Evolutionary conservation across 192 early-diverging fungal species (phyloP), one percentile per base, ranked within the genome.

Genomic region (Backusella morwellensis): DNA sequence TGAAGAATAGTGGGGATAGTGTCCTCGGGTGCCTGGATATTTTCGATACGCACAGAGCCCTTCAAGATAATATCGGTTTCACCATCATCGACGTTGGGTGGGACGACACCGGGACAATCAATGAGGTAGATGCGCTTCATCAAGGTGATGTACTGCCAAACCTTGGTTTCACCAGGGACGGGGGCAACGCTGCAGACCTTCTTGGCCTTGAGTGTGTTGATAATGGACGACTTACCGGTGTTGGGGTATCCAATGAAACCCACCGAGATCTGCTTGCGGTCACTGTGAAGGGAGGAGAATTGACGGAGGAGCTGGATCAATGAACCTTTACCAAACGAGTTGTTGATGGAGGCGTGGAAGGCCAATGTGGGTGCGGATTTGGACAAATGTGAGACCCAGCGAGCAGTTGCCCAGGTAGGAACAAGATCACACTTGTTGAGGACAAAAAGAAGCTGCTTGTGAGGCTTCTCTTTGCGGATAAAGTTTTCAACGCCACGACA

Each of bases 121-220:
- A 99, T 98, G 59, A 99, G 86, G 80, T 97, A 99, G 76, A 99
- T 99, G 70, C 95, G 93, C 77, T 96, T 96, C 90, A 97, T 99
- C 78, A 99, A 88, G 15, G 97, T 98, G 44, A 99, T 97, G 84
- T 99, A 99, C 86, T 98, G 98, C 98, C 98, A 99, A 73, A 97
- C 93, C 83, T 94, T 87, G 78, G 98, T 99, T 85, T 99, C 98
- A 40, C 98, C 98, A 34, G 98, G 97, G 79, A 98, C 91, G 1
- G 98, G 98, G 8, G 98, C 98, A 8, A 98, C 97, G 63, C 90
- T 98, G 90, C 98, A 99, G 56, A 98, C 97, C 87, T 97, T 98
- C 84, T 97, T 96, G 70, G 90, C 90, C 74, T 95, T 90, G 71
- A 99, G 86, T 14, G 98, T 97, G 86, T 99, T 99, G 86, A 99